Percentiles rank a stretch among this genome's conserved stretches.
Conservation (phyloP, 441 rosid genomes). For the Bocquillonia castaneifolia region DNA sequence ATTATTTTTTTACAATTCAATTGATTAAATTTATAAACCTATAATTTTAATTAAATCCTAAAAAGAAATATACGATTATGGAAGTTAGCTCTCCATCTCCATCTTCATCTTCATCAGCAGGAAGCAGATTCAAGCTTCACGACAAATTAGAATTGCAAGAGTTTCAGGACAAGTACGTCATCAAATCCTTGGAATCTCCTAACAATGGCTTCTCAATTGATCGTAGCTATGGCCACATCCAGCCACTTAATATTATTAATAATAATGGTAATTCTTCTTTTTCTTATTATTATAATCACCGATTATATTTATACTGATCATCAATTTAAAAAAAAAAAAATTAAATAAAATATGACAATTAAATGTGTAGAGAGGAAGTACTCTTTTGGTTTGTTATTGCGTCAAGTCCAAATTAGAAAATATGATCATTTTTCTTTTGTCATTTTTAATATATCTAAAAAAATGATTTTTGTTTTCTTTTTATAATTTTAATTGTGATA, state of each 20-base stretch:
- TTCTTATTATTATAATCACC: too few species aligned
- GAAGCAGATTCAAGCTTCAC: constrained; percentile 56
- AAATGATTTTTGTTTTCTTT: not conserved
- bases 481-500: constrained; percentile 22
- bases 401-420: not conserved
- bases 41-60: too few species aligned
- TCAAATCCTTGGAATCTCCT: constrained; percentile 57
- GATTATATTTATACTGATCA: too few species aligned
- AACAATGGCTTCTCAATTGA: constrained; percentile 61
- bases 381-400: not conserved
- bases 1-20: too few species aligned
- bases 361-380: not conserved
- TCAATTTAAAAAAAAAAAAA: too few species aligned
- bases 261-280: constrained; percentile 28
- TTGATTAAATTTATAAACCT: too few species aligned
- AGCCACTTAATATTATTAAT: constrained; percentile 41
- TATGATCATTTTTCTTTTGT: not conserved
- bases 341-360: too few species aligned
- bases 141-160: constrained; percentile 68
- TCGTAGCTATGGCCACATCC: constrained; percentile 65
- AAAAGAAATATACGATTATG: not conserved
- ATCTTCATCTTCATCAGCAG: constrained; percentile 26
- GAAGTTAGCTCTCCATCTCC: constrained; percentile 6
- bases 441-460: not conserved
- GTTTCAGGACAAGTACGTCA: constrained; percentile 66